Conservation (phyloP, 169 alveolate species). For the Hammondia hammondi region DNA sequence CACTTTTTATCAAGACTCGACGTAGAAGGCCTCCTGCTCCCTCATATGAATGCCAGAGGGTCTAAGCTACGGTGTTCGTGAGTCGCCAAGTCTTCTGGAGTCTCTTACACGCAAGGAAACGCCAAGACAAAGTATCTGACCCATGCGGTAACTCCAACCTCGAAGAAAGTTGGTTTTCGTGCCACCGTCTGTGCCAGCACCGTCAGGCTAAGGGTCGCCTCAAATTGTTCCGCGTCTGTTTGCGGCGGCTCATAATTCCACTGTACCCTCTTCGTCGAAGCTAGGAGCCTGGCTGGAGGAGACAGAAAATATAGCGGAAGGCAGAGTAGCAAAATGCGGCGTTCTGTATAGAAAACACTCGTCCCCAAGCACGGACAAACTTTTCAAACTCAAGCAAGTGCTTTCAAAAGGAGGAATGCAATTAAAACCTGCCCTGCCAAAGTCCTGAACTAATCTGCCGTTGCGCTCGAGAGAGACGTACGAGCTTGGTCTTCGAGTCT, state of each 20-base stretch:
- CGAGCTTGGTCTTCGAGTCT: too few species aligned
- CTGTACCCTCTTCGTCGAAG: not conserved
- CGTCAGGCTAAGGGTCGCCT: not conserved
- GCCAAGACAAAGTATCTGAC: constrained; percentile 23
- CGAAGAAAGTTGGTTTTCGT: not conserved
- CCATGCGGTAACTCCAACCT: constrained; percentile 1
- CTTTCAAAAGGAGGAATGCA: too few species aligned
- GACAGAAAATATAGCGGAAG: not conserved
- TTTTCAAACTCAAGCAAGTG: too few species aligned
- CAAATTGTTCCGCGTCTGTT: not conserved
- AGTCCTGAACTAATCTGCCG: too few species aligned
- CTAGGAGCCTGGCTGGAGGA: not conserved
- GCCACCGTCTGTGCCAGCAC: not conserved
- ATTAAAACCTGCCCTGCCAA: too few species aligned
- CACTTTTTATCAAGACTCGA: too few species aligned
- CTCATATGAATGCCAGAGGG: too few species aligned
- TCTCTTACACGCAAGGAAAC: constrained; percentile 31
- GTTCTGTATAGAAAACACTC: too few species aligned
- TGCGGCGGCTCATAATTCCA: not conserved
- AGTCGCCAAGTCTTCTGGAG: not conserved
- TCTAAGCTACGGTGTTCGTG: not conserved
- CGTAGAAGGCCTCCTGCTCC: too few species aligned
- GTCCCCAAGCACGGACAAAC: too few species aligned
- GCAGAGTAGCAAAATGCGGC: too few species aligned
- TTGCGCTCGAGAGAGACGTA: too few species aligned